Evolutionary conservation across 2,329 filamentous ascomycete genomes (phyloP).

Genomic region (Trichoderma gracile): DNA sequence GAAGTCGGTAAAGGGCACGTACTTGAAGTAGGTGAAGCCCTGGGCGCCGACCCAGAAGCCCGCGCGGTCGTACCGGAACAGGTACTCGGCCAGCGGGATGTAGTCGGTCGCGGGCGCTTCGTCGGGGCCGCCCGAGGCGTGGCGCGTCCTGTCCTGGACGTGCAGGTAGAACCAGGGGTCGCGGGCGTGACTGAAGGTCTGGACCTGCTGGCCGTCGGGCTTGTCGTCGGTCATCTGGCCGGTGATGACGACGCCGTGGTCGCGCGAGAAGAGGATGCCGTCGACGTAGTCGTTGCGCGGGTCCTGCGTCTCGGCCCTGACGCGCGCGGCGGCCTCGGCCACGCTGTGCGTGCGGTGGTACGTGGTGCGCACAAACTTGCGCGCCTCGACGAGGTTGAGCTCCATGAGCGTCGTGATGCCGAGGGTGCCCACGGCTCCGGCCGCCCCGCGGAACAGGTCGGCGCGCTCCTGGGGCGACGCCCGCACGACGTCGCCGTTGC

Average conservation of each 20-base stretch:
- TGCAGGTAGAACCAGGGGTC: constrained; percentile 81
- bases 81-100: constrained; percentile 69
- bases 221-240: constrained; percentile 61
- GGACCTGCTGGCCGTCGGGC: constrained; percentile 43
- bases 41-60: constrained; percentile 72
- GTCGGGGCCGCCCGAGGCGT: constrained; percentile 29
- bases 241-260: constrained; percentile 66
- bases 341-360: constrained; percentile 58
- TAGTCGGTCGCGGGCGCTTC: constrained; percentile 46
- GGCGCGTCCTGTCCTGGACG: constrained; percentile 50
- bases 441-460: constrained; percentile 66
- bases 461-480: constrained; percentile 45
- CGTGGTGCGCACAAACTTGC: constrained; percentile 61
- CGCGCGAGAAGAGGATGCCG: constrained; percentile 65
- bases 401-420: constrained; percentile 69
- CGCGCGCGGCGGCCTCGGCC: constrained; percentile 48
- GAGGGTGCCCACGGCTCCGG: constrained; percentile 67
- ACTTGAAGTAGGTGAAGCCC: constrained; percentile 66
- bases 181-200: constrained; percentile 58
- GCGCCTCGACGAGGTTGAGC: constrained; percentile 61
- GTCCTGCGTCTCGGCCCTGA: constrained; percentile 50
- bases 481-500: constrained; percentile 62
- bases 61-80: constrained; percentile 75
- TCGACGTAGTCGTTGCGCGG: constrained; percentile 68
- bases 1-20: constrained; percentile 64